These are phyloP conservation scores for Jaapia argillacea DNA, from an alignment of 768 basidiomycete genomes.

Conservation along the genomic window DNA sequence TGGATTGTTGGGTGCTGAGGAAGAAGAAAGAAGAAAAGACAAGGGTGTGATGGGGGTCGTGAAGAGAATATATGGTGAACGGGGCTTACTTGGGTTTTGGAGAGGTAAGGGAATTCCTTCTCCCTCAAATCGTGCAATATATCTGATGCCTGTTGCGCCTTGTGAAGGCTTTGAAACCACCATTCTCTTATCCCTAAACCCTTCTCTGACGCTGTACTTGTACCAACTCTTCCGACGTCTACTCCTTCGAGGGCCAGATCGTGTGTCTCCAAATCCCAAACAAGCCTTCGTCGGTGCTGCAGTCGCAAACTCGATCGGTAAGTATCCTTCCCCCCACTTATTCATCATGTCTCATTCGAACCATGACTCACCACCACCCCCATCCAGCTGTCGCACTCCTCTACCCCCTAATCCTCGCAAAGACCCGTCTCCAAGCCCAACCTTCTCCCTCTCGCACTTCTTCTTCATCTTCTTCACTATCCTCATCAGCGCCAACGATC, in stretches of 20 bases:
- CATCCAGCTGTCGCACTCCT: slow-evolving; percentile 31
- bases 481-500: slow-evolving; percentile 9
- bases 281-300: slow-evolving; percentile 51
- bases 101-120: slow-evolving; percentile 24
- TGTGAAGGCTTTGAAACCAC: slow-evolving; percentile 38
- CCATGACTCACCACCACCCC: background rate
- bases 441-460: slow-evolving; percentile 25
- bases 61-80: slow-evolving; percentile 32
- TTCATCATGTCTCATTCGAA: too few relatives aligned
- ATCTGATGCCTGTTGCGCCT: background rate
- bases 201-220: slow-evolving; percentile 45
- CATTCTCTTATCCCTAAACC: slow-evolving; percentile 40
- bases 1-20: slow-evolving; percentile 9
- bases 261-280: slow-evolving; percentile 25
- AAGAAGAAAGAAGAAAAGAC: slow-evolving; percentile 11
- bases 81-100: slow-evolving; percentile 48
- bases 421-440: slow-evolving; percentile 38
- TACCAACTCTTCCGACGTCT: slow-evolving; percentile 40
- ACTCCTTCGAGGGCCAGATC: slow-evolving; percentile 10
- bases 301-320: slow-evolving; percentile 39
- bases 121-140: background rate
- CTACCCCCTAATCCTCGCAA: slow-evolving; percentile 53
- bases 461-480: slow-evolving; percentile 25
- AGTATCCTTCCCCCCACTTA: too few relatives aligned
- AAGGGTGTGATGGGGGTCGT: slow-evolving; percentile 18